phyloP scores from a whole-genome alignment of 2,329 filamentous ascomycete species.

The Cryphonectria naterciae region DNA sequence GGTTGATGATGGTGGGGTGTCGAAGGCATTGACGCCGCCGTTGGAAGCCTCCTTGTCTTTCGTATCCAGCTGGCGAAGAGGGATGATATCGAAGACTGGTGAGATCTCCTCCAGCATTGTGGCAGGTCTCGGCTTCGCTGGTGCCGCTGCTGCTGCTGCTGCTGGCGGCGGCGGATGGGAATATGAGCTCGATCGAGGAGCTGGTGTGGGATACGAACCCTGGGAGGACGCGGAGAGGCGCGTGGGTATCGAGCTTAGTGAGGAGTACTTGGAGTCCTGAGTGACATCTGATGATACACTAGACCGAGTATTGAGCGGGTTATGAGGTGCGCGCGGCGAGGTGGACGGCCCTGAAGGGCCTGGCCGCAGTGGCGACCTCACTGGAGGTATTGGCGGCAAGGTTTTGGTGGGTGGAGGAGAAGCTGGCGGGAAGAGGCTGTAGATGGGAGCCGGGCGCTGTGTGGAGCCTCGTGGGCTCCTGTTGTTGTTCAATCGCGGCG shows the following conservation, averaged over 20 bases:
- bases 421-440: slow-evolving; percentile 25
- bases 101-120: slow-evolving; percentile 10
- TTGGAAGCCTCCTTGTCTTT: slow-evolving; percentile 37
- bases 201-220: slow-evolving; percentile 4
- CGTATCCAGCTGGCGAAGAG: slow-evolving; percentile 33
- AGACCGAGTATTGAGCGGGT: slow-evolving; percentile 16
- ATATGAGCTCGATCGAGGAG: slow-evolving; percentile 20
- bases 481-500: neutral
- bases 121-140: slow-evolving; percentile 3
- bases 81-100: slow-evolving; percentile 18
- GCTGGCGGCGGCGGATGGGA: slow-evolving; percentile 7
- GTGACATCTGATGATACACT: slow-evolving; percentile 19
- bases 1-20: slow-evolving; percentile 40
- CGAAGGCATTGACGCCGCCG: slow-evolving; percentile 41
- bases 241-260: slow-evolving; percentile 13
- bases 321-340: neutral
- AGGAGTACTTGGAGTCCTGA: slow-evolving; percentile 22
- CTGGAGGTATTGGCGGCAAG: slow-evolving; percentile 26
- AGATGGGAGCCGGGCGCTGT: slow-evolving; percentile 12
- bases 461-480: neutral
- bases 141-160: neutral
- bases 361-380: slow-evolving; percentile 16
- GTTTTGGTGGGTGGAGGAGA: slow-evolving; percentile 25
- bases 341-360: neutral
- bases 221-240: slow-evolving; percentile 20